Evolutionary conservation across 345 rosid genomes (phyloP).

Genomic region (Acer yangbiense): DNA sequence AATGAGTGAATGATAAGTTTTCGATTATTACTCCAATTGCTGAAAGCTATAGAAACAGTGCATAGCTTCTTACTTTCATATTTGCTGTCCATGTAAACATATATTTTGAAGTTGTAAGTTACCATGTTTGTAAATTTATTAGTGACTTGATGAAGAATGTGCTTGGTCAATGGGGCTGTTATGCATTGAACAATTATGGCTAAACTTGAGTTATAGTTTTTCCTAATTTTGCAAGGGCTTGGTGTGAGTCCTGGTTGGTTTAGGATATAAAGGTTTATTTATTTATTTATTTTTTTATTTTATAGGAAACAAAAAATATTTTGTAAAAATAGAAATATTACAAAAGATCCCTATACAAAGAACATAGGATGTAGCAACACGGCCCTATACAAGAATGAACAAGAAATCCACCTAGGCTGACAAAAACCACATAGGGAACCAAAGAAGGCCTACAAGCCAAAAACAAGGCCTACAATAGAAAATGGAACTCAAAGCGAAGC

Average conservation of each 20-base stretch:
- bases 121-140: background rate
- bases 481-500: too few species aligned
- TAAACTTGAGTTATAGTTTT: background rate
- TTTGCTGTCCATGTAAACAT: background rate
- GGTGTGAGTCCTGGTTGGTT: background rate
- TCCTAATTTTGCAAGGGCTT: background rate
- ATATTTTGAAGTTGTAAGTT: background rate
- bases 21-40: background rate
- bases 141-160: background rate
- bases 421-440: too few species aligned
- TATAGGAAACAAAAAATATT: too few species aligned
- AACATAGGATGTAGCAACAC: too few species aligned
- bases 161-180: background rate
- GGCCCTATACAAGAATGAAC: too few species aligned
- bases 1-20: slow-evolving; percentile 1
- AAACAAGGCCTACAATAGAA: too few species aligned
- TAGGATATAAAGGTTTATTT: background rate
- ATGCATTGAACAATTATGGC: background rate
- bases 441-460: too few species aligned
- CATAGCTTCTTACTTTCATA: background rate
- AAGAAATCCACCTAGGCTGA: too few species aligned
- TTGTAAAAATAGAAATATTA: too few species aligned
- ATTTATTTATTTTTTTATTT: background rate
- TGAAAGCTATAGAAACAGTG: background rate
- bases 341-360: too few species aligned